Evolutionary conservation across 2,329 filamentous ascomycete species (phyloP).

Genomic region (Fusarium temperatum): DNA sequence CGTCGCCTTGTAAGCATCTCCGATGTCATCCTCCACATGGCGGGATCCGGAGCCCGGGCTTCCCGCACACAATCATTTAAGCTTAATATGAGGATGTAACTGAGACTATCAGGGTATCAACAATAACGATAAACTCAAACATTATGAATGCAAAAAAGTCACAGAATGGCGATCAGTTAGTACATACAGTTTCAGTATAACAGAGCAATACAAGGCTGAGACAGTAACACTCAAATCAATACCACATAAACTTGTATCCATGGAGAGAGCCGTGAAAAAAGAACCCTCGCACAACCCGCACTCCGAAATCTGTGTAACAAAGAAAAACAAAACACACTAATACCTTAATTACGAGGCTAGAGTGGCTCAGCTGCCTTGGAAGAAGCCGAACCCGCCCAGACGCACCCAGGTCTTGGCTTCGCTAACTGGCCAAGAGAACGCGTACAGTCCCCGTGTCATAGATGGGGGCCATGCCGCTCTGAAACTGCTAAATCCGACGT

Average conservation of each 20-base stretch:
- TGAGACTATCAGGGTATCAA: neutral
- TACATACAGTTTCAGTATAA: neutral
- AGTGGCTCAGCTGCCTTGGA: constrained; percentile 33
- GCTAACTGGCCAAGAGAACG: constrained; percentile 16
- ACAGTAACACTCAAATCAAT: neutral
- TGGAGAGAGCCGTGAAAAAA: neutral
- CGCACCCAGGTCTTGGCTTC: constrained; percentile 7
- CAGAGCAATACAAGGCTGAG: neutral
- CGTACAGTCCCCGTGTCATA: constrained; percentile 13
- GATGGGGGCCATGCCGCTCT: neutral
- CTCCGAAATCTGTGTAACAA: neutral
- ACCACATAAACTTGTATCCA: neutral
- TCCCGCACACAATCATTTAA: constrained; percentile 8
- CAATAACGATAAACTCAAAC: too few relatives aligned
- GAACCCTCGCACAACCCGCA: neutral
- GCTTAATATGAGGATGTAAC: neutral
- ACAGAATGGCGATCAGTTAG: accelerated
- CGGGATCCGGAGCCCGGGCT: constrained; percentile 6
- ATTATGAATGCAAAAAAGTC: neutral
- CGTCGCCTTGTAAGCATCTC: constrained; percentile 4
- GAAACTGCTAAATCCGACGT: neutral
- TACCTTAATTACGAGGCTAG: constrained; percentile 11
- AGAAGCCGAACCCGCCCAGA: constrained; percentile 9
- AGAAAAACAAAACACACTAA: neutral
- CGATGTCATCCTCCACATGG: neutral